Conservation (phyloP, 2,329 filamentous ascomycete species). For the Metarhizium rileyi region DNA sequence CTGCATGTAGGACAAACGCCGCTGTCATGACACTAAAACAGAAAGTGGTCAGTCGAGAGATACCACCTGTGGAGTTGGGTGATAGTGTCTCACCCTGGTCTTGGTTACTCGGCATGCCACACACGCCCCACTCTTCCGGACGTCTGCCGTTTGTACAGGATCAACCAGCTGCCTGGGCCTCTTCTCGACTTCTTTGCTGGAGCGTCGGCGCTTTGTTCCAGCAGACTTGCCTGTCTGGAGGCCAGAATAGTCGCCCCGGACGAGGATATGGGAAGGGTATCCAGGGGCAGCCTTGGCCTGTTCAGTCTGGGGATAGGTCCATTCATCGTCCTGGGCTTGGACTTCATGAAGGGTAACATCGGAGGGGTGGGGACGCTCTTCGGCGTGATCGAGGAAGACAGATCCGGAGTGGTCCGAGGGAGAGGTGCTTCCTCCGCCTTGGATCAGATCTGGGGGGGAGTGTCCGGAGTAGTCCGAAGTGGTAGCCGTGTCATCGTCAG, state of each 20-base stretch:
- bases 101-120: constrained; percentile 38
- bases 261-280: constrained; percentile 24
- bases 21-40: constrained; percentile 28
- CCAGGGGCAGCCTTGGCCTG: constrained; percentile 21
- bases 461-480: constrained; percentile 27
- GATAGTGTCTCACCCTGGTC: constrained; percentile 31
- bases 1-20: constrained; percentile 32
- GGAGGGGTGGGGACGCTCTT: constrained; percentile 20
- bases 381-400: constrained; percentile 20
- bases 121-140: constrained; percentile 39
- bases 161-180: constrained; percentile 27
- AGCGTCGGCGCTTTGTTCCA: constrained; percentile 27
- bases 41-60: constrained; percentile 17
- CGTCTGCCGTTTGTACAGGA: constrained; percentile 36
- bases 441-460: constrained; percentile 28
- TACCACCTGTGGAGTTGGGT: constrained; percentile 8
- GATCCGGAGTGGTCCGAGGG: constrained; percentile 31
- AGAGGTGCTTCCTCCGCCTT: constrained; percentile 28
- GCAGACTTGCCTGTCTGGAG: constrained; percentile 14
- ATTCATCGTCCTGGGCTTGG: constrained; percentile 29
- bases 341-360: constrained; percentile 24
- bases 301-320: constrained; percentile 29
- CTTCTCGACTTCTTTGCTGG: constrained; percentile 23
- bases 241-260: constrained; percentile 18
- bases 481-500: constrained; percentile 21